Conservation (phyloP, 805 yeast species). For the Nakazawaea wickerhamii region DNA sequence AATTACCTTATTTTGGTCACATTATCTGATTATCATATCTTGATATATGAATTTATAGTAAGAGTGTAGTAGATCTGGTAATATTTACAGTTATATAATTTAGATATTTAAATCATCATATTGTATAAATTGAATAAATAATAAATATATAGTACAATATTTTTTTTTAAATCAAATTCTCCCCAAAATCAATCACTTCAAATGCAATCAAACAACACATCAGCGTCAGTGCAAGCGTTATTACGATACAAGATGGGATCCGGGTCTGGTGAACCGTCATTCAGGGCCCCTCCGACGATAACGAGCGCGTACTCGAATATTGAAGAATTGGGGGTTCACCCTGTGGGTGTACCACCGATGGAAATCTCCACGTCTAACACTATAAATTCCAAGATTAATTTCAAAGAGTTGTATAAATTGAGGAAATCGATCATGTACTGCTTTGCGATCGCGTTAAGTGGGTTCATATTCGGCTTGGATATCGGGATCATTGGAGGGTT, state of each 20-base stretch:
- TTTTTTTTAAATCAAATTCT: no score
- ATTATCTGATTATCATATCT: no score
- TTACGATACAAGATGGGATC: slow-evolving; percentile 2
- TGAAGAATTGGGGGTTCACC: not conserved
- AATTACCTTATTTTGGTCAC: no score
- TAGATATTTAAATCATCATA: no score
- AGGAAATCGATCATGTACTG: slow-evolving; percentile 18
- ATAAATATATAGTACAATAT: no score
- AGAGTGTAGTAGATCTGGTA: no score
- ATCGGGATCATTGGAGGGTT: slow-evolving; percentile 32
- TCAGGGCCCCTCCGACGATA: not conserved
- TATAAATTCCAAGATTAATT: slow-evolving; percentile 8
- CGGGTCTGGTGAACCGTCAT: not conserved
- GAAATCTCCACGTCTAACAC: not conserved
- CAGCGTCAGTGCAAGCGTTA: slow-evolving; percentile 6
- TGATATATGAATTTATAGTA: no score
- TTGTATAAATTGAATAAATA: no score
- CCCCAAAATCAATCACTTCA: no score
- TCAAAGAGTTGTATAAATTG: slow-evolving; percentile 10
- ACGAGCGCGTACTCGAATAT: not conserved
- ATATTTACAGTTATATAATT: no score
- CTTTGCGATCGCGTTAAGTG: slow-evolving; percentile 25
- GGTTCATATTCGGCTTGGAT: slow-evolving; percentile 31
- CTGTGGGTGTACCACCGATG: not conserved
- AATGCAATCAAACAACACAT: slow-evolving; percentile 7